phyloP scores from a whole-genome alignment of 257 asterid species.

The Cinchona pubescens region DNA sequence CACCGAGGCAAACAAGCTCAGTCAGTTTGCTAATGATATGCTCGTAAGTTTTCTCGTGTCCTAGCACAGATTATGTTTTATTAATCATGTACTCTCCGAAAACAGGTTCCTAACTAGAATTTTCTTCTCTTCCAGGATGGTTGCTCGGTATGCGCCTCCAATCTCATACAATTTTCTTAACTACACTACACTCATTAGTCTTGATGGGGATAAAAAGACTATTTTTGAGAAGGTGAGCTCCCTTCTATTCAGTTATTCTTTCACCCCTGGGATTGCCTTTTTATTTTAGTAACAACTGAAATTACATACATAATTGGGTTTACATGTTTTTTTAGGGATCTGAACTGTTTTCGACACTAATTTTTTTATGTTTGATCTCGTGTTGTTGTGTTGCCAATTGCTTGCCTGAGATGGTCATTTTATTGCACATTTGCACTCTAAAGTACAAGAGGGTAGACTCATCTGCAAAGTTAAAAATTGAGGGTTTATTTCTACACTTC shows the following conservation, averaged over 20 bases:
- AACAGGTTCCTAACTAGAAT: constrained; percentile 4
- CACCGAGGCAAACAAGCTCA: constrained; percentile 88
- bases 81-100: not conserved
- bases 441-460: not conserved
- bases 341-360: not conserved
- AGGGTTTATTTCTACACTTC: no score
- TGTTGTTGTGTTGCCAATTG: not conserved
- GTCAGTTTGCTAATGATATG: constrained; percentile 98
- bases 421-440: not conserved
- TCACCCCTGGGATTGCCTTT: not conserved
- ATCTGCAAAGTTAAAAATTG: no score
- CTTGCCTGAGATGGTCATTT: not conserved
- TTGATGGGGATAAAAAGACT: constrained; percentile 63
- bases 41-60: constrained; percentile 60
- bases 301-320: not conserved
- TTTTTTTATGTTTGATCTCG: not conserved
- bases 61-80: constrained; percentile 7
- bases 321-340: not conserved
- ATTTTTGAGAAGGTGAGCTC: constrained; percentile 80
- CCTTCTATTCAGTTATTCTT: not conserved
- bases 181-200: constrained; percentile 92
- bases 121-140: constrained; percentile 65
- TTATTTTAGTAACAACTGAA: not conserved
- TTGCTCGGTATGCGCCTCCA: constrained; percentile 99
- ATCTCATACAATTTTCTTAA: constrained; percentile 95